Evolutionary conservation across 2,329 filamentous ascomycete species (phyloP), one percentile per base, ranked within the genome.

Genomic region (Colletotrichum lentis): DNA sequence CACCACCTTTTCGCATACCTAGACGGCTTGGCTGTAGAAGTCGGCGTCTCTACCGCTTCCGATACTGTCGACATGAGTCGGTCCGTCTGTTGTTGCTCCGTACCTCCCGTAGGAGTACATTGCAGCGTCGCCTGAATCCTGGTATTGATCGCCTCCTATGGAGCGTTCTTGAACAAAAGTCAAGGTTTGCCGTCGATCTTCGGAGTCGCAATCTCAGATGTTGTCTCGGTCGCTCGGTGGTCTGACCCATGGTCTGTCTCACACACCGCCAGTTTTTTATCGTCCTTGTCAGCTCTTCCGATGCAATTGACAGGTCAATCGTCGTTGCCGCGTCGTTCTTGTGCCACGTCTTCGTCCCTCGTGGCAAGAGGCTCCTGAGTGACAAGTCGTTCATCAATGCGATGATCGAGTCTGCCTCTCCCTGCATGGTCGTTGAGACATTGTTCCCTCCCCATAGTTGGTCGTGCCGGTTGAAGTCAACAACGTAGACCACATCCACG

Each of bases 291-390:
- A 77, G 46, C 31, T 73, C 72, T 8, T 73, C 62, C 7, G 71
- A 73, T 2, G 53, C 70, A 3, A 76, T 71, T 8, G 73, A 70
- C 16, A 77, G 57, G 62, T 77, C 69, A 50, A 77, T 75, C 5
- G 69, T 77, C 7, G 70, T 55, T 43, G 16, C 70, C 66, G 20
- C 71, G 54, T n/a, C 72, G 49, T 53, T 31, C 14, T 53, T 67
- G 16, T 77, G 60, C 77, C 70, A 79, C 70, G 72, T 80, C 68
- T 79, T 80, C 39, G 73, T 79, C 1, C 76, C 77, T 66, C 74
- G 62, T 52, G 76, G 6, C 24, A 80, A 68, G n/a, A n/a, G n/a
- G n/a, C n/a, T n/a, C n/a, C n/a, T n/a, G n/a, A n/a, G n/a, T n/a
- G n/a, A n/a, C n/a, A 73, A 73, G 44, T 79, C 72, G 68, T 64